Conservation (phyloP, 1,139 yeast species). For the Saccharomyces hybrid region DNA sequence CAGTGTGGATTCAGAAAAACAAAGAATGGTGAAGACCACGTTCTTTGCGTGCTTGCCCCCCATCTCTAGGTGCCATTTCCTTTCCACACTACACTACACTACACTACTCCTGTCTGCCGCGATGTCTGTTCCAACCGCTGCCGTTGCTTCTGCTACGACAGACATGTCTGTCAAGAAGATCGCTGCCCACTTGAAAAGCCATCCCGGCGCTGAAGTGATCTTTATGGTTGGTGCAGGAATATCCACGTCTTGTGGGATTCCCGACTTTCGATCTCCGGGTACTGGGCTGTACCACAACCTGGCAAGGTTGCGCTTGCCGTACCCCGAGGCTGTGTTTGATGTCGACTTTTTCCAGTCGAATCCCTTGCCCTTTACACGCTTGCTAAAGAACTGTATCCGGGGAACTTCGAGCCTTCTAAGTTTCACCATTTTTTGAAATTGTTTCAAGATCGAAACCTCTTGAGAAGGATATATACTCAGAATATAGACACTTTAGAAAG, state of each 20-base stretch:
- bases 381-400: constrained; percentile 82
- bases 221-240: constrained; percentile 81
- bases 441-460: constrained; percentile 52
- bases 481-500: constrained; percentile 89
- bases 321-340: constrained; percentile 93
- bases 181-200: constrained; percentile 17
- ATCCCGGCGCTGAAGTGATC: constrained; percentile 30
- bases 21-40: not conserved
- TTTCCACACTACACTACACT: no score
- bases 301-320: constrained; percentile 67
- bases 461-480: constrained; percentile 77
- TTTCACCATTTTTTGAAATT: constrained; percentile 67
- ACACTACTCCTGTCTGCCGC: no score
- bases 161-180: constrained; percentile 11
- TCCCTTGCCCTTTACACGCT: constrained; percentile 77
- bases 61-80: no score
- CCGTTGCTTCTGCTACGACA: not conserved
- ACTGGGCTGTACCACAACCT: constrained; percentile 86
- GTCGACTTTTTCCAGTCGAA: constrained; percentile 65
- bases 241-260: constrained; percentile 88
- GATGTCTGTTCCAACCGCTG: not conserved
- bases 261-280: constrained; percentile 86
- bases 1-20: not conserved
- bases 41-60: no score
- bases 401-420: constrained; percentile 72